Evolutionary conservation across 345 rosid species (phyloP), one percentile per base, ranked within the genome.

Genomic region (Anastatica hierochuntica): DNA sequence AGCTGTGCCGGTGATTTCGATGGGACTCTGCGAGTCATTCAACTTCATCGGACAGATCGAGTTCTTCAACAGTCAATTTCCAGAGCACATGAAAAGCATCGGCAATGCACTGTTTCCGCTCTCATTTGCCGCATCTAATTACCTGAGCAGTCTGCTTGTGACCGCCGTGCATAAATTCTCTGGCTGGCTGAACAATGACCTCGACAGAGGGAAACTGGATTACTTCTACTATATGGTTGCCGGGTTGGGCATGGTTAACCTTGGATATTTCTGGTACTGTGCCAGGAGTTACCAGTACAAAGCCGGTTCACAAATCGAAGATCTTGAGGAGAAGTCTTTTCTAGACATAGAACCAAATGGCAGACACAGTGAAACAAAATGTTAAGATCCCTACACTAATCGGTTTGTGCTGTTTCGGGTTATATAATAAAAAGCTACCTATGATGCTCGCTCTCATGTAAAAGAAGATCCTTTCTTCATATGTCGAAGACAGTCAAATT

Each of bases 61-160:
- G 55, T 85, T 82, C n/a, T 75, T 70, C 69, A 81, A 79, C 70
- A 60, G 49, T 35, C 76, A 78, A 39, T 76, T 79, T 19, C 94
- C 90, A 0, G 78, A 85, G 12, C 77, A 72, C 40, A 79, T 85
- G 94, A 74, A 50, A 60, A 85, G 89, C 60, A 53, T 79, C 3
- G 82, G 57, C 0, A 79, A 76, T 23, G 62, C 87, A 11, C 56
- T 85, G 1, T 40, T 78, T 53, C 74, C 60, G 20, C 71, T 73
- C 20, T 68, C 84, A 4, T 26, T 75, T 7, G 77, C 64, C 0
- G 68, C 60, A 6, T 33, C 81, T 1, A 71, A 42, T 26, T 82
- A 80, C 55, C 34, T 78, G 9, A 69, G 62, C 53, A 63, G 63
- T 23, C 10, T 76, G 8, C 39, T 80, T 29, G 63, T 76, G 43